These are phyloP conservation scores for Lathyrus oleraceus DNA, from an alignment of 306 rosid species.

Conservation along the genomic window DNA sequence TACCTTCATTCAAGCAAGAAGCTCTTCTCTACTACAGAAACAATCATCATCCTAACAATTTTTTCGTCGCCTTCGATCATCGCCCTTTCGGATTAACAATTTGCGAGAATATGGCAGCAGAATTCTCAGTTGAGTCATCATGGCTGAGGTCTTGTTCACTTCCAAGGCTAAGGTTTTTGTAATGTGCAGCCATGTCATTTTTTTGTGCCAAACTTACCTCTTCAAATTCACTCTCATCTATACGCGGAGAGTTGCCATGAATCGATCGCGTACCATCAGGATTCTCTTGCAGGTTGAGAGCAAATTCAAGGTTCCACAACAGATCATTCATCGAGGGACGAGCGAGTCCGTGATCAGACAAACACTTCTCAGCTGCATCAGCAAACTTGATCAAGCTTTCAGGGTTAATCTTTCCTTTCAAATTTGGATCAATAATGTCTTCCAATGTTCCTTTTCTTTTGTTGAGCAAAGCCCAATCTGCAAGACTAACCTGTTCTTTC, in stretches of 20 bases:
- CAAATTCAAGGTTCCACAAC: conserved; percentile 57
- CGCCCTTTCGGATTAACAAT: conserved; percentile 41
- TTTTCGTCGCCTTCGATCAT: conserved; percentile 3
- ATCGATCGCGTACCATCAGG: conserved; percentile 1
- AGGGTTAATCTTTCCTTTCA: conserved; percentile 45
- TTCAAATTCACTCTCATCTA: conserved; percentile 22
- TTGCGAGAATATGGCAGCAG: conserved; percentile 45
- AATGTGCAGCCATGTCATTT: conserved; percentile 28
- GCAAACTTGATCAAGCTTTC: conserved; percentile 55
- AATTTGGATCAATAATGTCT: conserved; percentile 49
- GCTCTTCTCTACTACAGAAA: neutral
- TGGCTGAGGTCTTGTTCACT: conserved; percentile 29
- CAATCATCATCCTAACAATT: neutral
- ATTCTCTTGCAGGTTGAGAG: conserved; percentile 46
- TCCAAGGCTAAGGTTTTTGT: conserved; percentile 31
- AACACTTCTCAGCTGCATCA: conserved; percentile 56
- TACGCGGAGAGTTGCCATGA: neutral
- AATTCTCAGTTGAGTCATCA: conserved; percentile 28
- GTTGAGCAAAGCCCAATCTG: conserved; percentile 53
- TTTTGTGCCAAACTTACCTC: conserved; percentile 31
- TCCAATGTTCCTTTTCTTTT: conserved; percentile 50
- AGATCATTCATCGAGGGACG: conserved; percentile 66
- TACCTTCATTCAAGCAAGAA: conserved; percentile 16
- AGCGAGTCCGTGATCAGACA: conserved; percentile 47
- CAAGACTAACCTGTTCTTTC: conserved; percentile 57